Evolutionary conservation across 2,329 filamentous ascomycete species (phyloP), one percentile per base, ranked within the genome.

Genomic region (Ceratocystis destructans): DNA sequence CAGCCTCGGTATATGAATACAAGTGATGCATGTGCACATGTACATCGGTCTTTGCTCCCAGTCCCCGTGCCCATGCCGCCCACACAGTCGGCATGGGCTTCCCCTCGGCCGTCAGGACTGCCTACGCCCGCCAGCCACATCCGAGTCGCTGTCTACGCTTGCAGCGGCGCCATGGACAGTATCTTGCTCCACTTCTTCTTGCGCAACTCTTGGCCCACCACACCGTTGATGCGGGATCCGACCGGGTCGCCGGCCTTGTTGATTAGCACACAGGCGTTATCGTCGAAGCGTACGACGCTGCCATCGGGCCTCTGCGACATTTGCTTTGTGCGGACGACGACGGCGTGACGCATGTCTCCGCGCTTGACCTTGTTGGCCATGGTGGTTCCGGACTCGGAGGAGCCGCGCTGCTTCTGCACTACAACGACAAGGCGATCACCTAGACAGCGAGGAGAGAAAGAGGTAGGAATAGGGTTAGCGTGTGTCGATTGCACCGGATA

Each of bases 121-220:
- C 33, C 33, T 12, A 3, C 10, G 33, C 8, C 33, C 8, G 33
- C 33, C 33, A 37, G 33, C 37, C 37, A 8, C 37, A 12, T 41
- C n/a, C 17, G 7, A 31, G 10, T 20, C 57, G 10, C 31, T 20
- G 10, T 65, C 71, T 77, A 84, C 46, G 79, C 82, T 72, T 84
- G 80, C 77, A 82, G 81, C 25, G 94, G 93, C 65, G 94, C 94
- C 82, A 99, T 84, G 71, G 90, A 96, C 74, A 99, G 77, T 72
- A 99, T 97, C 84, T 97, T 99, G 72, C 91, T 96, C 94, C 94
- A 99, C 79, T 96, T 88, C 82, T 89, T 94, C 74, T 89, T 85
- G 75, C 89, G 86, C 76, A 99, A 77, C 79, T 99, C 94, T 37
- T 86, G 83, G 68, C 91, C 94, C 57, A 99, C 94, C 57, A 97